Base-by-base conservation (phyloP, 1,284 basidiomycete genomes). In the Omphalotus olearius region DNA sequence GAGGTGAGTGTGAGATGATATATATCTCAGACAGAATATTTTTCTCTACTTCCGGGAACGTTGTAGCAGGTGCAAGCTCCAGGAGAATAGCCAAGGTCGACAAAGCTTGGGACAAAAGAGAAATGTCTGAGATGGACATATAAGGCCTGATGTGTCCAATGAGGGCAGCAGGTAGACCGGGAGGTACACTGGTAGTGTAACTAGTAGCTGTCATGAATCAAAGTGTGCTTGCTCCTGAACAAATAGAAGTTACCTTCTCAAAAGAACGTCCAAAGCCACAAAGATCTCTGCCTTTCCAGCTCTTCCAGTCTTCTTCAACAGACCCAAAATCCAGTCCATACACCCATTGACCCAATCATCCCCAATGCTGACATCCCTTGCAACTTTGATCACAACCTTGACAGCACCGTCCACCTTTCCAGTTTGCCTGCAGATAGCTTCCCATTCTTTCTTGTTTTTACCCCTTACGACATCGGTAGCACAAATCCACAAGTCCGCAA, bases 401-500 rank as follows among this genome's bases (percentile, higher is more conserved):
- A 91, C 84, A 16, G 85, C 83, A 38, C 82, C 80, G 14, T 86
- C 82, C 3, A 82, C 82, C 58, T 83, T 80, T 1, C 95, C 86
- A 2, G 86, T 82, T 3, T 83, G 79, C 42, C 85, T 79, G 62
- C 96, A 88, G 50, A 98, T 83, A 4, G 80, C 80, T 42, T 88
- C 85, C 88, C 89, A 91, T 59, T 91, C 89, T 56, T 78, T 82
- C 45, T 78, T 74, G 44, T 78, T 76, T 64, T 85, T 86, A 1
- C 67, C 64, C 59, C 66, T 76, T 40, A 85, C 72, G 14, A 83
- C 71, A 47, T 93, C 91, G 0, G 89, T 88, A 9, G 93, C 91
- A 57, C 85, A 85, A 35, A 93, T 80, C 78, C 98, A 89, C 4
- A 98, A 70, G 61, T 92, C 88, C 1, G 89, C 93, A 35, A 98